These are phyloP conservation scores for Globisporangium radiosum DNA, from an alignment of 352 stramenopile species.

Conservation along the genomic window DNA sequence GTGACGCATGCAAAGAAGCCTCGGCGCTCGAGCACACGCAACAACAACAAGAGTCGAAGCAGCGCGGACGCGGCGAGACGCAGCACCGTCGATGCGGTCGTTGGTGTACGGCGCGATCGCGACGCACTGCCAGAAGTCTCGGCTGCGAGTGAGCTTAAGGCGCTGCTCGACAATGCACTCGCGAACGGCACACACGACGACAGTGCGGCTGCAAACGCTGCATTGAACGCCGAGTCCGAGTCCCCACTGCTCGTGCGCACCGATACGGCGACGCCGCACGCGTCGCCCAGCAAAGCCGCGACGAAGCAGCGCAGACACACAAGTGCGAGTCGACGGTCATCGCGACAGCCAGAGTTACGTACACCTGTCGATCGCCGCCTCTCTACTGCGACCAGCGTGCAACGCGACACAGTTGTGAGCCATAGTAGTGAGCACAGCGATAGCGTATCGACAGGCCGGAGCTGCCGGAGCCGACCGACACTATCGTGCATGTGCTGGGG, in stretches of 20 bases:
- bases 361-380: not conserved
- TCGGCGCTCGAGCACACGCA: no score
- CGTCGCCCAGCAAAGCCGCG: constrained; percentile 1
- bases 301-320: not conserved
- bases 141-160: constrained; percentile 14
- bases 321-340: not conserved
- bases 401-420: not conserved
- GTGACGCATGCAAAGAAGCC: no score
- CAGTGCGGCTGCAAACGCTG: constrained; percentile 15
- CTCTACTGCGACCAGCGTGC: not conserved
- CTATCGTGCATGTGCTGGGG: constrained; percentile 10
- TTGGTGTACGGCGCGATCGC: not conserved
- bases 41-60: not conserved
- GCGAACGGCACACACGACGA: not conserved
- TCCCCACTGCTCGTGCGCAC: constrained; percentile 27
- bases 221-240: constrained; percentile 23
- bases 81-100: not conserved
- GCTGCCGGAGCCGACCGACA: constrained; percentile 4
- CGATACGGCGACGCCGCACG: constrained; percentile 7
- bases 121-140: not conserved
- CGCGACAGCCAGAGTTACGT: not conserved
- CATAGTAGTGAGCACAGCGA: not conserved
- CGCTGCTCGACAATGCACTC: constrained; percentile 12
- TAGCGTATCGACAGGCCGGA: constrained; percentile 1
- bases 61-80: not conserved